Conservation (phyloP, 2,329 filamentous ascomycete species). For the Aspergillus viridinutans region DNA sequence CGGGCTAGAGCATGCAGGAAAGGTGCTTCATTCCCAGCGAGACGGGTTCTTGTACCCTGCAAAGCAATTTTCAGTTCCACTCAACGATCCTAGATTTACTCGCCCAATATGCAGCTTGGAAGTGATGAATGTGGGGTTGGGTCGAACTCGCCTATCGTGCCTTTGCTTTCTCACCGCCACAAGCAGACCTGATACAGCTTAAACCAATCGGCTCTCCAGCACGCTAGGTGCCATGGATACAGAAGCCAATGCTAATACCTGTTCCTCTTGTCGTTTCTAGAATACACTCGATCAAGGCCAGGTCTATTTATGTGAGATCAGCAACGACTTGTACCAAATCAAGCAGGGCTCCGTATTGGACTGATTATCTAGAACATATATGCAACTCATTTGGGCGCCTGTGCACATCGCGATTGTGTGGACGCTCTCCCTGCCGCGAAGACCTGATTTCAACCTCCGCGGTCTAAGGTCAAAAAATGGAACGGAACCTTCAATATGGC, state of each 20-base stretch:
- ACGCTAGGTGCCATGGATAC: constrained; percentile 8
- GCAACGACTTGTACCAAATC: not conserved
- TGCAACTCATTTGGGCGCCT: not conserved
- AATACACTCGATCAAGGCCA: constrained; percentile 11
- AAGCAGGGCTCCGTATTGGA: not conserved
- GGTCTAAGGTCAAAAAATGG: not conserved
- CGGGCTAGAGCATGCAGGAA: not conserved
- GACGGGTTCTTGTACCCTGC: not conserved
- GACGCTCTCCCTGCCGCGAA: not conserved
- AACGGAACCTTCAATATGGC: not conserved
- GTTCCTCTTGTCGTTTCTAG: constrained; percentile 7
- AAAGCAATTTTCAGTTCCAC: constrained; percentile 3
- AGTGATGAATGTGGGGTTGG: constrained; percentile 21
- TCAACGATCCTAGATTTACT: constrained; percentile 1
- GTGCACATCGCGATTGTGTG: not conserved
- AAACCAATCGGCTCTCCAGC: constrained; percentile 6
- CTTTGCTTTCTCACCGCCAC: constrained; percentile 21
- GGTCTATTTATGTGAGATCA: constrained; percentile 1
- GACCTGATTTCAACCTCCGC: not conserved
- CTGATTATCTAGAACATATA: too few species aligned
- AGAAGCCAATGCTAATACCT: not conserved
- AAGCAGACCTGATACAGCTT: constrained; percentile 7
- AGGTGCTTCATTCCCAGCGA: not conserved
- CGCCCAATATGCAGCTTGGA: constrained; percentile 10
- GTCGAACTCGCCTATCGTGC: constrained; percentile 19